Evolutionary conservation across 2,329 filamentous ascomycete species (phyloP).

Genomic region (Cordyceps militaris): DNA sequence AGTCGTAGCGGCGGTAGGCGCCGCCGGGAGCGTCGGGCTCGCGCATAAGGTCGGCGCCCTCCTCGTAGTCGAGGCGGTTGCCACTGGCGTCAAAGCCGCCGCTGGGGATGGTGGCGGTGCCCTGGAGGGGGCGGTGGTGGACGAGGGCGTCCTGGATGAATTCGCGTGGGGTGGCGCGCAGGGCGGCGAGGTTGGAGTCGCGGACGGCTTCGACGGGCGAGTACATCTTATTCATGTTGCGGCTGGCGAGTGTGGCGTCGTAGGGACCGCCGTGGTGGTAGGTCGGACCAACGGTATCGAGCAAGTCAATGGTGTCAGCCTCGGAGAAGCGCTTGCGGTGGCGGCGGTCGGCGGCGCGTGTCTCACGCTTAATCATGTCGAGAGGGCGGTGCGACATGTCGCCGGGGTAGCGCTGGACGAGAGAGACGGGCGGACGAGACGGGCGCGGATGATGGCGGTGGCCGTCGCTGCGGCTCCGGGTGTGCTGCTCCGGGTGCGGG

Average conservation of each 20-base stretch:
- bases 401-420: slow-evolving; percentile 42
- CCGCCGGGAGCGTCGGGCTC: slow-evolving; percentile 61
- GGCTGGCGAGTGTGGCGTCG: slow-evolving; percentile 69
- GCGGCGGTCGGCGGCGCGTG: slow-evolving; percentile 57
- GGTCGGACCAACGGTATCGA: slow-evolving; percentile 60
- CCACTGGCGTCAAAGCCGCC: slow-evolving; percentile 64
- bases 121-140: slow-evolving; percentile 73
- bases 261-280: slow-evolving; percentile 92
- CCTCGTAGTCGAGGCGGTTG: slow-evolving; percentile 67
- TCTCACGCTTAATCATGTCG: slow-evolving; percentile 57
- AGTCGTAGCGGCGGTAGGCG: slow-evolving; percentile 71
- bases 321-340: slow-evolving; percentile 59
- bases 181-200: slow-evolving; percentile 65
- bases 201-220: slow-evolving; percentile 73
- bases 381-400: slow-evolving; percentile 61
- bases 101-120: slow-evolving; percentile 68
- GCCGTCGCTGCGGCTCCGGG: slow-evolving; percentile 11
- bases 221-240: slow-evolving; percentile 56
- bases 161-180: slow-evolving; percentile 74
- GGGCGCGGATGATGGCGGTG: neutral
- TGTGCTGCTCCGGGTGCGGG: neutral
- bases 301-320: slow-evolving; percentile 71
- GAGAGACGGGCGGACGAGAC: neutral
- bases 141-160: slow-evolving; percentile 67
- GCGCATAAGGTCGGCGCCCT: slow-evolving; percentile 80